Evolutionary conservation across 2,329 filamentous ascomycete species (phyloP).

Genomic region (Paraphoma chrysanthemicola): DNA sequence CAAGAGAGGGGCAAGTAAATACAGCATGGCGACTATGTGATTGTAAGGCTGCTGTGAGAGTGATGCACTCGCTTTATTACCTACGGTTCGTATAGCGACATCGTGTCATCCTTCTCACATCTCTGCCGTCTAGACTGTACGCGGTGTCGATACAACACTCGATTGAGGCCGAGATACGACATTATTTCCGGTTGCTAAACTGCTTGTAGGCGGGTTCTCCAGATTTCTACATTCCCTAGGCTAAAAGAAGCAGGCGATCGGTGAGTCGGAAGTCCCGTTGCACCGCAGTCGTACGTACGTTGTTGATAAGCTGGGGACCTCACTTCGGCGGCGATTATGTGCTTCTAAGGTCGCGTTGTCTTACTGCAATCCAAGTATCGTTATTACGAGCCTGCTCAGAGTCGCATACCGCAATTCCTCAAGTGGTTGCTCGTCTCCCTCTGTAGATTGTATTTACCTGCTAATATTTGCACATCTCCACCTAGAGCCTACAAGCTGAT

Average conservation of each 20-base stretch:
- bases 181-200: background rate
- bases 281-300: background rate
- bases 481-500: no score
- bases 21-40: background rate
- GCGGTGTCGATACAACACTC: no score
- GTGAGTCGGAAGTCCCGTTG: background rate
- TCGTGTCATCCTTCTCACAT: background rate
- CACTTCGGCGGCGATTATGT: background rate
- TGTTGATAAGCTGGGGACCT: no score
- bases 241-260: background rate
- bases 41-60: background rate
- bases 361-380: background rate
- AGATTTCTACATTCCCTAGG: background rate
- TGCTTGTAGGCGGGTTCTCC: background rate
- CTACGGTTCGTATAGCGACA: background rate
- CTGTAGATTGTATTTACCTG: no score
- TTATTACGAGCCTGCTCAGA: no score
- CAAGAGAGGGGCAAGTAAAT: background rate
- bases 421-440: no score
- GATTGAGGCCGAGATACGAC: background rate
- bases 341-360: background rate
- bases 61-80: no score
- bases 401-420: no score
- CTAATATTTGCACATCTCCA: no score
- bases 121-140: background rate